Base-by-base conservation (phyloP, 495 filamentous ascomycete genomes). In the Usnea hakonensis region DNA sequence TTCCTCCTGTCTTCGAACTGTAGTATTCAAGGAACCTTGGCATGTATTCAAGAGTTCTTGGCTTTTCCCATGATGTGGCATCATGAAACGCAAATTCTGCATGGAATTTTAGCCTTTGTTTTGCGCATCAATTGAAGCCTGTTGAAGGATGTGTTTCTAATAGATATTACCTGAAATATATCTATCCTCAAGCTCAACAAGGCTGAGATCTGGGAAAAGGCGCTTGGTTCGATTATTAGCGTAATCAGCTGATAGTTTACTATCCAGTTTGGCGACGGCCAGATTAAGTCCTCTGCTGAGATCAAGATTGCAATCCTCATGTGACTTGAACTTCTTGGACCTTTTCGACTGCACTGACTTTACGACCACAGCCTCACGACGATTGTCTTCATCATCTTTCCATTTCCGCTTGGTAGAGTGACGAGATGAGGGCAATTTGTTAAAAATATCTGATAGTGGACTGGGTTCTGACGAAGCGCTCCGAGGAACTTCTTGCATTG, bases 201-300 rank as follows among this genome's bases (percentile, higher is more conserved):
- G 77, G 65, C 87, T 95, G 55, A 97, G 70, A 52, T 92, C 83
- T 40, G 84, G 86, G 35, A 90, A 87, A 66, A 89, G 92, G n/a
- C 85, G 81, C 66, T 82, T 84, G 43, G 86, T 86, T 68, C 87
- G 83, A 69, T 93, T 85, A n/a, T 84, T 85, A 62, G 96, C 74
- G 71, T 95, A 85, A 72, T 97, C 94, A 0, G 92, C 88, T n/a
- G 96, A 72, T 40, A 97, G 76, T 60, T 82, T 81, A 54, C 81
- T 85, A 65, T 96, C 89, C 85, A 98, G 89, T 38, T 83, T 80
- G 33, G 84, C 83, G 71, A 97, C 90, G 0, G 87, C 86, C 65
- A 81, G 81, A 72, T 97, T 93, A 60, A 96, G 74, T n/a, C 85
- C 83, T n/a, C 77, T 72, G 61, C 88, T 81, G 14, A 81, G 66